Base-by-base conservation (phyloP, 139 green algal species). In the Asterochloris sp. region DNA sequence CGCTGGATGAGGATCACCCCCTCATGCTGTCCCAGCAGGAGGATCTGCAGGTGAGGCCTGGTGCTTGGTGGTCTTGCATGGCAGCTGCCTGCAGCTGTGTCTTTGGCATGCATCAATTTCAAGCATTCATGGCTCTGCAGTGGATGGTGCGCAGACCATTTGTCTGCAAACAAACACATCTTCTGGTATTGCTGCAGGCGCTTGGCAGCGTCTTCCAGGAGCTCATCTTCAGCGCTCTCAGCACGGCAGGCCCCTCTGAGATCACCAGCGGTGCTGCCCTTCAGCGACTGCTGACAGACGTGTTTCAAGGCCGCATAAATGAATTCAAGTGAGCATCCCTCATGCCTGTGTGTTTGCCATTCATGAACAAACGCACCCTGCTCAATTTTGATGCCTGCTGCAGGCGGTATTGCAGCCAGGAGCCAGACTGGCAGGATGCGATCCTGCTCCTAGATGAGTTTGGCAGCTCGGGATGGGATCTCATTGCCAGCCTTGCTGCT, bases 401-500 rank as follows among this genome's bases (percentile, higher is more conserved):
- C 83, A 86, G 83, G 80, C 62, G 78, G 61, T 90, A 91, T 79
- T 86, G 82, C 71, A 79, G 86, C 69, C 74, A 88, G 0, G 85
- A 87, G 17, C 74, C 82, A 1, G 77, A 84, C 54, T 93, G 86
- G 81, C 64, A 21, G 38, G 64, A 67, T 10, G 63, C 91, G 16
- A 83, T 89, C 47, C 38, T 73, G 16, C 83, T 95, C 26, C 86
- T 95, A 67, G 85, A 89, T 21, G 78, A 89, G 54, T 86, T 84
- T 16, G 79, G 85, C 0, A 73, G 80, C 0, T 86, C 83, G 0
- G 86, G 91, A 15, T 95, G 91, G 91, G 66, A 90, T 47, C 83
- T 95, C 12, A 64, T 95, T 19, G 16, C 21, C 10, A 61, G 83
- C 54, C 62, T 85, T 17, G 76, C 64, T 28, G n/a, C 27, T 21